Evolutionary conservation across 352 stramenopile species (phyloP).

Genomic region (Phytophthora podocarpi): DNA sequence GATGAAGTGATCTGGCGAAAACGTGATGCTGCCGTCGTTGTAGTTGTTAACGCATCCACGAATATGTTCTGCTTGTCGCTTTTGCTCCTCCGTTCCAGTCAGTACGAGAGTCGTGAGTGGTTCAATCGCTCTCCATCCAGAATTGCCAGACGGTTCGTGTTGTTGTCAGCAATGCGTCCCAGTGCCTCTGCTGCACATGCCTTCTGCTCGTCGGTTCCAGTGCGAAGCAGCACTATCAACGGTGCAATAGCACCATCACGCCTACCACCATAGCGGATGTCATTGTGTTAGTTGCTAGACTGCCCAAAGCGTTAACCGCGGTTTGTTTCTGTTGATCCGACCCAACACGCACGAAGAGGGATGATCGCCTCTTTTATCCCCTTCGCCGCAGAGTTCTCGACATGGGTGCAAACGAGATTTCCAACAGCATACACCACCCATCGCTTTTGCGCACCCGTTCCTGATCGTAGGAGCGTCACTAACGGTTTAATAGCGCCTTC

Average conservation of each 20-base stretch:
- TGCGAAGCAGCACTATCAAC: conserved; percentile 5
- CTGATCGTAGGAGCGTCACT: conserved; percentile 3
- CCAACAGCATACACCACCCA: conserved; percentile 1
- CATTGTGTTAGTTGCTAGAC: conserved; percentile 2
- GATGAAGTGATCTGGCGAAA: not conserved
- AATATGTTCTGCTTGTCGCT: conserved; percentile 2
- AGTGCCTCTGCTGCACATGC: conserved; percentile 4
- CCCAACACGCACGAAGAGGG: too few species aligned
- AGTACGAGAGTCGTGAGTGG: not conserved
- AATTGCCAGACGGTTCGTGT: conserved; percentile 6
- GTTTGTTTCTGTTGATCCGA: too few species aligned
- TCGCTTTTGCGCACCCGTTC: conserved; percentile 5
- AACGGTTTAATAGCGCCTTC: not conserved
- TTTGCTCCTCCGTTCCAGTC: not conserved
- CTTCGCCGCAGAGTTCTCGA: not conserved
- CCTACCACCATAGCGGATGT: not conserved
- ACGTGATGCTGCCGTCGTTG: not conserved
- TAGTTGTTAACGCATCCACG: not conserved
- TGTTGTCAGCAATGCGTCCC: not conserved
- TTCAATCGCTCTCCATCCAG: not conserved
- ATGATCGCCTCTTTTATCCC: too few species aligned
- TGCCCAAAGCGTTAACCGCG: conserved; percentile 2
- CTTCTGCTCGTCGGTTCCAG: conserved; percentile 5
- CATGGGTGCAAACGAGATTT: not conserved
- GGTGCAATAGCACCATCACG: conserved; percentile 4